These are phyloP conservation scores for Coemansia sp. DNA, from an alignment of 192 early-diverging fungal species.

Conservation along the genomic window DNA sequence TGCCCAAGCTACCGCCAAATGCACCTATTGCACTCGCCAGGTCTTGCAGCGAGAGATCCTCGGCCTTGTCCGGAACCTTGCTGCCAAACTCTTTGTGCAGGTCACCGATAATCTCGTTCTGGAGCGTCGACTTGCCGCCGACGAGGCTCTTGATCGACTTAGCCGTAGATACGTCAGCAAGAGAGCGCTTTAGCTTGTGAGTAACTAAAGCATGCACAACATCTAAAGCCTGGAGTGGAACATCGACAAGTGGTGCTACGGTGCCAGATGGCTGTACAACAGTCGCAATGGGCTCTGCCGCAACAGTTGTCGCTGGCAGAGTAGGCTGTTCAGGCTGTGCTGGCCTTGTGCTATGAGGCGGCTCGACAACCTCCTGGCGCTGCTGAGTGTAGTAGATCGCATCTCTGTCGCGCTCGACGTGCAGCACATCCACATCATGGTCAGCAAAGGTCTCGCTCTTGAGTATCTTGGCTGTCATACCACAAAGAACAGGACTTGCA, in stretches of 20 bases:
- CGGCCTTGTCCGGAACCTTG: conserved; percentile 86
- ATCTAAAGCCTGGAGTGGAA: conserved; percentile 73
- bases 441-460: not conserved
- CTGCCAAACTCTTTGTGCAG: conserved; percentile 90
- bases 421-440: conserved; percentile 10
- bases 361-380: not conserved
- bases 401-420: conserved; percentile 20
- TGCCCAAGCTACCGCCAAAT: conserved; percentile 72
- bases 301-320: conserved; percentile 53
- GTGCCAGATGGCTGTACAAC: not conserved
- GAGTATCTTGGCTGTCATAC: conserved; percentile 76
- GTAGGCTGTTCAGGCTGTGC: conserved; percentile 3
- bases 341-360: not conserved
- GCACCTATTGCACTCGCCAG: conserved; percentile 67
- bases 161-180: conserved; percentile 71
- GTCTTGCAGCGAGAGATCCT: conserved; percentile 86
- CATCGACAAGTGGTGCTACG: conserved; percentile 65
- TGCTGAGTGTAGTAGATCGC: conserved; percentile 19
- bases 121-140: conserved; percentile 87
- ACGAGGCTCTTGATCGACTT: conserved; percentile 77
- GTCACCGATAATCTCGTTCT: conserved; percentile 97
- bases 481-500: conserved; percentile 81
- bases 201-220: conserved; percentile 79
- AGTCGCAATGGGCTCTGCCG: conserved; percentile 32
- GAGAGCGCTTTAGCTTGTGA: conserved; percentile 85